Conservation (phyloP, 73 alveolate species). For the Paraurostyla sp. region DNA sequence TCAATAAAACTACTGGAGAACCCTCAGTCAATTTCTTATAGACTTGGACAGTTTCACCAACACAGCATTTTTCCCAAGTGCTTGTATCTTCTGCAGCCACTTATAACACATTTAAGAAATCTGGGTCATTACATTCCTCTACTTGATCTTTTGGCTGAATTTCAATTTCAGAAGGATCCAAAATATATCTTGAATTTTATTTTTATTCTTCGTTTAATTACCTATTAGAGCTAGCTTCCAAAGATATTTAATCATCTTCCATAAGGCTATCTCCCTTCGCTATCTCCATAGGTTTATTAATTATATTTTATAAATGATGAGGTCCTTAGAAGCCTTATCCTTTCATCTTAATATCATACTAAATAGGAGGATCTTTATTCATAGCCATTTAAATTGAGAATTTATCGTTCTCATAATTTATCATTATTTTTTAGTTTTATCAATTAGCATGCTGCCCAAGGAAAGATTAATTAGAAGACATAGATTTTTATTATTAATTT, state of each 20-base stretch:
- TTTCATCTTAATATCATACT: neutral
- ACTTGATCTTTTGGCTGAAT: neutral
- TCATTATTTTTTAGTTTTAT: too few species aligned
- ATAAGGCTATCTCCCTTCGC: neutral
- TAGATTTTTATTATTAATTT: too few species aligned
- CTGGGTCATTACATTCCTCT: conserved; percentile 27
- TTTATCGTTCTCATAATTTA: neutral
- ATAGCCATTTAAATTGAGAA: neutral
- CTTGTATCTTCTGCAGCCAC: conserved; percentile 49
- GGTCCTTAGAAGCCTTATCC: neutral
- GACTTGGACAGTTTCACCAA: conserved; percentile 15
- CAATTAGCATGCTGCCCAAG: too few species aligned
- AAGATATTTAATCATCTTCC: neutral
- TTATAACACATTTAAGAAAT: conserved; percentile 57
- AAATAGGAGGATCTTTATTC: neutral
- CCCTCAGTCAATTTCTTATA: conserved; percentile 64
- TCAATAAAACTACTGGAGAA: conserved; percentile 64
- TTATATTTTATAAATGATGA: neutral
- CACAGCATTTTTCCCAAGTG: conserved; percentile 48
- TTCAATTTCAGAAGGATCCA: neutral
- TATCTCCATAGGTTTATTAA: neutral
- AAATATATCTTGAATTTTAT: neutral
- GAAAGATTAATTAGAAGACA: too few species aligned
- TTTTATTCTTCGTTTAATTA: neutral
- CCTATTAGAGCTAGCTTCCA: neutral